Evolutionary conservation across 2,329 filamentous ascomycete genomes (phyloP).

Genomic region (Aspergillus quadrilineatus): DNA sequence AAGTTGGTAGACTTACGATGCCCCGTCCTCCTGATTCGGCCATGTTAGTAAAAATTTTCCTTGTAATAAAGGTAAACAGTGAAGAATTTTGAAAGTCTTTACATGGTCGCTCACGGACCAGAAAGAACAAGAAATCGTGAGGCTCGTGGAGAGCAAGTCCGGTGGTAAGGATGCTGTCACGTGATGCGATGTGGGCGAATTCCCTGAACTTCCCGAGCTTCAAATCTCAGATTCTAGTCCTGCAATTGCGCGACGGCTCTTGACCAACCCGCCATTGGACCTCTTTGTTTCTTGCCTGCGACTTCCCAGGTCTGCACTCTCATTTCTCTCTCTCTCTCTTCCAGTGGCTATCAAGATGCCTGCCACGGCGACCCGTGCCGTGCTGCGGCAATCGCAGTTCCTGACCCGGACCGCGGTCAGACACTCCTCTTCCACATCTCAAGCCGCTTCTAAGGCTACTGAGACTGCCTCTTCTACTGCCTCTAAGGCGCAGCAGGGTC

Average conservation of each 20-base stretch:
- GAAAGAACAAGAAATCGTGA: no score
- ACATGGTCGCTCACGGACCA: constrained; percentile 11
- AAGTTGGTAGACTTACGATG: no score
- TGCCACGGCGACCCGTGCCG: constrained; percentile 44
- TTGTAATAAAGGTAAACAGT: no score
- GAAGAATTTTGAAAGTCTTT: constrained; percentile 19
- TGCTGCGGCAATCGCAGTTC: constrained; percentile 49
- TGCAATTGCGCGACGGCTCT: constrained; percentile 36
- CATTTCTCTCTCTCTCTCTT: constrained; percentile 26
- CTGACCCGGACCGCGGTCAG: constrained; percentile 47
- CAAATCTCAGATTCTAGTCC: constrained; percentile 41
- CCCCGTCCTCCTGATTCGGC: no score
- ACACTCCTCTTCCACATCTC: constrained; percentile 48
- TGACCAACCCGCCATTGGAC: constrained; percentile 43
- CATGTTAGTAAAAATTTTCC: no score
- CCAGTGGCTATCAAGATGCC: constrained; percentile 42
- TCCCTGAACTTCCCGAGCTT: constrained; percentile 45
- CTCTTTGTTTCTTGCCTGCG: constrained; percentile 32
- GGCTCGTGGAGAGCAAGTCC: not conserved
- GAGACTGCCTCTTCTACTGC: constrained; percentile 43
- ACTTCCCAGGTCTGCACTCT: constrained; percentile 30
- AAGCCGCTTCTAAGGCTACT: constrained; percentile 47
- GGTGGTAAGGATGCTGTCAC: constrained; percentile 10
- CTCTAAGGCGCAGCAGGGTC: constrained; percentile 73
- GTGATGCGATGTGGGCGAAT: constrained; percentile 22